A percentile compares a stretch with the other conserved stretches of the same genome.
These are phyloP conservation scores for Taphrina betulina DNA, from an alignment of 1,139 yeast species.

Conservation along the genomic window DNA sequence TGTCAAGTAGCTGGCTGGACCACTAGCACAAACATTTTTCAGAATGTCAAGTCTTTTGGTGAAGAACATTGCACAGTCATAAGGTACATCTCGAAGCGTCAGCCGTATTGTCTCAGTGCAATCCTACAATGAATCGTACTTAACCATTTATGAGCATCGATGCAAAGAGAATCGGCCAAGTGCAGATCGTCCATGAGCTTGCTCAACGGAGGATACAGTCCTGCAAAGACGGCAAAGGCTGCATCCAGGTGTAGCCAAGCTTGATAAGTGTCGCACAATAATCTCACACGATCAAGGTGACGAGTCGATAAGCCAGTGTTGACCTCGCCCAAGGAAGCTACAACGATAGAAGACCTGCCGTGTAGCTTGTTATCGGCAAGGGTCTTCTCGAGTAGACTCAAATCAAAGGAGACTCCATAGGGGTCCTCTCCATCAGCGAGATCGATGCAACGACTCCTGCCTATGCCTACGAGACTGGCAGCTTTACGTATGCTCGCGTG, in stretches of 20 bases:
- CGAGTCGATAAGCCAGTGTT: slow-evolving; percentile 15
- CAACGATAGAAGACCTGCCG: neutral
- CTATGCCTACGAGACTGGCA: slow-evolving; percentile 11
- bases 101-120: neutral
- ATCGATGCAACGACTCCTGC: slow-evolving; percentile 3
- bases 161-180: slow-evolving; percentile 11
- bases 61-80: slow-evolving; percentile 14
- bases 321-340: slow-evolving; percentile 12
- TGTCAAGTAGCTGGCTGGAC: slow-evolving; percentile 16
- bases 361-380: neutral
- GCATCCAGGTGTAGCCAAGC: slow-evolving; percentile 22
- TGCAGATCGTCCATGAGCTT: neutral
- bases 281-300: neutral
- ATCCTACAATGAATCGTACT: neutral
- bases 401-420: slow-evolving; percentile 6
- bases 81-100: slow-evolving; percentile 2
- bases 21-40: slow-evolving; percentile 13
- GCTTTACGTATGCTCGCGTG: slow-evolving; percentile 14
- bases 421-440: slow-evolving; percentile 1
- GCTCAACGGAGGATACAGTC: neutral
- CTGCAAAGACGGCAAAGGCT: slow-evolving; percentile 15
- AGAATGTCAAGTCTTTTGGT: slow-evolving; percentile 1
- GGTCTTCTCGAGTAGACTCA: neutral
- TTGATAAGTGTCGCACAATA: slow-evolving; percentile 1
- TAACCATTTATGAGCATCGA: slow-evolving; percentile 21